These are phyloP conservation scores for Entelexis sorbosivorans DNA, from an alignment of 1,139 yeast species.

Conservation along the genomic window DNA sequence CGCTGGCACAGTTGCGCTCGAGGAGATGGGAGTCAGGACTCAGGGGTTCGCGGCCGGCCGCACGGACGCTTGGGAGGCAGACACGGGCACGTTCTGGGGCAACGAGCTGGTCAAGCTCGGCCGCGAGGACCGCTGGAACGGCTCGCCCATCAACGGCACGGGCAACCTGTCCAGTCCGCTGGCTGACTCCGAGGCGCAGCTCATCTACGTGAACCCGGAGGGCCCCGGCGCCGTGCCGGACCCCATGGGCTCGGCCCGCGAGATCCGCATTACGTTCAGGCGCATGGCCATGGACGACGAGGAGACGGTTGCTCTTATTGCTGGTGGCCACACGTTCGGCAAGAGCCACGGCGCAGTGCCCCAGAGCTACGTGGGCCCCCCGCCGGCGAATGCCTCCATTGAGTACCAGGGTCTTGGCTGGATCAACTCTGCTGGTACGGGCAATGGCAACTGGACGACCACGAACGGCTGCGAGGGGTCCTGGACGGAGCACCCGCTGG, in stretches of 20 bases:
- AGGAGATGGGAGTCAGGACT: slow-evolving; percentile 19
- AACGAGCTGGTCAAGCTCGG: slow-evolving; percentile 15
- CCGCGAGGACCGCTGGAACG: slow-evolving; percentile 19
- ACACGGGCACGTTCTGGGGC: slow-evolving; percentile 21
- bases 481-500: slow-evolving; percentile 17
- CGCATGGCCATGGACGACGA: slow-evolving; percentile 22
- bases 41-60: slow-evolving; percentile 21
- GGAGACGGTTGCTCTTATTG: slow-evolving; percentile 21
- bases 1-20: slow-evolving; percentile 21
- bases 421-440: slow-evolving; percentile 18
- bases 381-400: slow-evolving; percentile 20
- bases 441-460: slow-evolving; percentile 19
- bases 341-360: slow-evolving; percentile 21
- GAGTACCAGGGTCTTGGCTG: slow-evolving; percentile 22
- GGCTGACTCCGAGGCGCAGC: slow-evolving; percentile 14
- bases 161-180: slow-evolving; percentile 18
- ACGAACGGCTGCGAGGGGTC: slow-evolving; percentile 22
- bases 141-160: slow-evolving; percentile 9
- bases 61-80: slow-evolving; percentile 19
- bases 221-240: slow-evolving; percentile 20
- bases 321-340: slow-evolving; percentile 22
- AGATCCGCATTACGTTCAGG: slow-evolving; percentile 19
- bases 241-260: slow-evolving; percentile 17
- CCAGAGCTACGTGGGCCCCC: slow-evolving; percentile 15
- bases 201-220: slow-evolving; percentile 22